phyloP scores from a whole-genome alignment of 768 basidiomycete species.

The Gloeopeniophorella convolvens region DNA sequence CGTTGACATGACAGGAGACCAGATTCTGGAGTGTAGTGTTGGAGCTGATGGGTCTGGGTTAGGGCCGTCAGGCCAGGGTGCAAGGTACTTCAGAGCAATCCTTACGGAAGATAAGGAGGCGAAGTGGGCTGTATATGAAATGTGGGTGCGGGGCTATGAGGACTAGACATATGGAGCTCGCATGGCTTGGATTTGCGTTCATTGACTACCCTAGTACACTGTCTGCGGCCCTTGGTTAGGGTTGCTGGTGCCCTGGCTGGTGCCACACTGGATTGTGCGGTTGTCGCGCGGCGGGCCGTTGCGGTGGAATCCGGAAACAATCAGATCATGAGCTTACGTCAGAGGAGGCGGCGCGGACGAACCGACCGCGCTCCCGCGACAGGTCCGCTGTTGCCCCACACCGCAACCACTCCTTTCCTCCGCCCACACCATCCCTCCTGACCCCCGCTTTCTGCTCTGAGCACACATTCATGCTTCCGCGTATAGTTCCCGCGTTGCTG shows the following conservation, averaged over 20 bases:
- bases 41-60: conserved; percentile 1
- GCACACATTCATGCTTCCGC: conserved; percentile 22
- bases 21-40: conserved; percentile 7
- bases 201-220: too few species aligned
- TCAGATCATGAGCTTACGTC: conserved; percentile 3
- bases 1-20: neutral
- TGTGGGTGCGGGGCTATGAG: conserved; percentile 32
- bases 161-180: conserved; percentile 14
- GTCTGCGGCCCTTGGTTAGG: too few species aligned
- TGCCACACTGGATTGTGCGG: neutral
- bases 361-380: neutral
- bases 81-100: conserved; percentile 28
- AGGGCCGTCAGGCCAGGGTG: conserved; percentile 1
- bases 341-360: neutral
- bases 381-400: neutral
- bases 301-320: too few species aligned
- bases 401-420: neutral
- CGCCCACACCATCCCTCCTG: neutral
- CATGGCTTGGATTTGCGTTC: too few species aligned
- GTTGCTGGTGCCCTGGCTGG: too few species aligned
- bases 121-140: conserved; percentile 35
- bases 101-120: conserved; percentile 25
- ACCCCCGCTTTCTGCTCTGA: neutral
- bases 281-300: too few species aligned
- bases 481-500: conserved; percentile 20